Evolutionary conservation across 352 stramenopile species (phyloP), one percentile per base, ranked within the genome.

Genomic region (Phytophthora pseudosyringae): DNA sequence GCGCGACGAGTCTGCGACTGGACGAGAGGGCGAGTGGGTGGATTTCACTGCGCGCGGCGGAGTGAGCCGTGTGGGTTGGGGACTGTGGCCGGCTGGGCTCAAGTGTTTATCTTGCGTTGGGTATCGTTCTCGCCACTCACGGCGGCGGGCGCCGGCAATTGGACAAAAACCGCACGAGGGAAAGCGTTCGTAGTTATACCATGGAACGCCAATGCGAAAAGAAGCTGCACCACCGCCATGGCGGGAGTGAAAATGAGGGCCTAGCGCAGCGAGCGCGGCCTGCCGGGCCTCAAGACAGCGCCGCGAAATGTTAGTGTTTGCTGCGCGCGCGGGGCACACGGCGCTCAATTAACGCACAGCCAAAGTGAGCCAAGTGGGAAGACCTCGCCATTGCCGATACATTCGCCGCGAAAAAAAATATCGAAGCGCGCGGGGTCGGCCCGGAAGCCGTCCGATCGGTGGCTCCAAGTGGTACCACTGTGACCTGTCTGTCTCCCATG

Each of bases 321-420:
- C 21, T 2, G 21, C 21, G 21, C 21, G 15, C 10, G 26, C 5
- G 47, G 38, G 44, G 39, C 21, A 18, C 44, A 41, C 2, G 49
- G n/a, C n/a, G 31, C 13, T 29, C n/a, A 51, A 39, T 39, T 50
- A 58, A 53, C n/a, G 13, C 6, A 10, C 15, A 21, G 21, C 21
- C 21, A 21, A 21, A 21, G 21, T 21, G 5, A 54, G 21, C n/a
- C 33, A n/a, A 67, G 49, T 53, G 46, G 59, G 6, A 6, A 59
- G 29, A 63, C 59, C 35, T 51, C 29, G 38, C 15, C 39, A 70
- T 70, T 70, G 55, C 40, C 16, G 55, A 70, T 66, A 66, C 62
- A 51, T 55, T 53, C 33, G 32, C 28, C 56, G 50, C 63, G 40
- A 67, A 71, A 71, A 71, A 47, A 71, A 67, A 64, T 61, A 66